Evolutionary conservation across 768 basidiomycete genomes (phyloP).

Genomic region (Calocybe cyanea): DNA sequence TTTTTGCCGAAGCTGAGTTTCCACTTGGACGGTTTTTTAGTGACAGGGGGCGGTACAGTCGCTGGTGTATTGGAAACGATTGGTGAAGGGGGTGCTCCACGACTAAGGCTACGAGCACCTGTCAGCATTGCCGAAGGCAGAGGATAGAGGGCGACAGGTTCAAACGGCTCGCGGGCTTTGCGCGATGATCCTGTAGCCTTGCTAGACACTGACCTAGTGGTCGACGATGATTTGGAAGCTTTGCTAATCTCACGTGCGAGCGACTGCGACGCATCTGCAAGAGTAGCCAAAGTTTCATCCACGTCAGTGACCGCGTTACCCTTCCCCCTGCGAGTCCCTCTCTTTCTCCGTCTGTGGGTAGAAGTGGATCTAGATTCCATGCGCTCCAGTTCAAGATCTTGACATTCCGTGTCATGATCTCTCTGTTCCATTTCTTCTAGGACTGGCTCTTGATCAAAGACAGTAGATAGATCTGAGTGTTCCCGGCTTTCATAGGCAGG

Average conservation of each 20-base stretch:
- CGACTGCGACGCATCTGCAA: constrained; percentile 77
- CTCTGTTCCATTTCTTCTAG: constrained; percentile 36
- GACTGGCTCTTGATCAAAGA: constrained; percentile 49
- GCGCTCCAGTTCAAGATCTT: constrained; percentile 29
- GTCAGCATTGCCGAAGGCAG: constrained; percentile 33
- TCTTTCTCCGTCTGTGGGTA: constrained; percentile 75
- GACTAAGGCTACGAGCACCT: constrained; percentile 16
- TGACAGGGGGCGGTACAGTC: constrained; percentile 32
- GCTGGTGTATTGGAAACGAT: constrained; percentile 16
- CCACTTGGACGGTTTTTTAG: constrained; percentile 87
- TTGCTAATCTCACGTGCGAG: constrained; percentile 82
- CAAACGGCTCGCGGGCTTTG: constrained; percentile 29
- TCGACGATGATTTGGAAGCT: constrained; percentile 49
- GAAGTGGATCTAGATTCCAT: constrained; percentile 61
- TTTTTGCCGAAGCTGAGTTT: constrained; percentile 72
- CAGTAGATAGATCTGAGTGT: constrained; percentile 46
- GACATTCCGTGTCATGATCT: constrained; percentile 37
- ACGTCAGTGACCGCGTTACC: constrained; percentile 39
- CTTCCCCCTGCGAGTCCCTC: constrained; percentile 84
- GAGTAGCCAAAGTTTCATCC: constrained; percentile 60
- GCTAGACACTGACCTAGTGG: constrained; percentile 27
- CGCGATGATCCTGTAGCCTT: constrained; percentile 25
- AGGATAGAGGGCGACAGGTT: constrained; percentile 44
- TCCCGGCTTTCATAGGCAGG: constrained; percentile 45
- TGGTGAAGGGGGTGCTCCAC: constrained; percentile 15